Base-by-base conservation (phyloP, 352 stramenopile genomes). In the Pythium rishiriense region DNA sequence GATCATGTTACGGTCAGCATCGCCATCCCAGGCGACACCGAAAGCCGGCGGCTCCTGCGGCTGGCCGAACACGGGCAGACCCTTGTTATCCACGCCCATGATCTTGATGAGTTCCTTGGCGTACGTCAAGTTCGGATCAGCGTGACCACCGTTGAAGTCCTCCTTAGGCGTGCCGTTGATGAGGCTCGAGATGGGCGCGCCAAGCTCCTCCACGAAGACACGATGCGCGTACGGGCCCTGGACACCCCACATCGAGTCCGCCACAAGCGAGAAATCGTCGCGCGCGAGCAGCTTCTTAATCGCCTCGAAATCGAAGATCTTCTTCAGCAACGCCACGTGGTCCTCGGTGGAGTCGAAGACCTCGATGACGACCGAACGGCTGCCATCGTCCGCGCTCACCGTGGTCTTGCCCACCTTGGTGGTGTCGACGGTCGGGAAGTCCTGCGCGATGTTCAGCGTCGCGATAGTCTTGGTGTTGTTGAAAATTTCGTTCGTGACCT, bases 121-220 rank as follows among this genome's bases (percentile, higher is more conserved):
- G 77, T 99, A 99, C 51, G 93, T 99, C 47, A 99, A 74, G 81
- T 99, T 99, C n/a, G 98, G 98, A 83, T 99, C 98, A 28, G 98
- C 97, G 75, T 99, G 98, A 35, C 82, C 81, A 54, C 94, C 88
- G 39, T 90, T 90, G 77, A 99, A 99, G 82, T 99, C 96, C 55
- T 99, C 96, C 72, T 98, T 91, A 33, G 97, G 96, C 39, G 81
- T 93, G 45, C 79, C 87, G 72, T 99, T 99, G 74, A 97, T 90
- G 68, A 98, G 75, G 55, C 75, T 79, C 55, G 79, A 85, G n/a
- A 75, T 67, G 17, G 87, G 72, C 19, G 85, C 85, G 57, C 92
- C 96, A 25, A 99, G 87, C 71, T 98, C 91, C 41, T 99, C 95
- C 12, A 98, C 91, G 26, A 99, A 99, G 41, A 99, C 86, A 53